Evolutionary conservation across 345 rosid species (phyloP).

Genomic region (Aquilaria sinensis): DNA sequence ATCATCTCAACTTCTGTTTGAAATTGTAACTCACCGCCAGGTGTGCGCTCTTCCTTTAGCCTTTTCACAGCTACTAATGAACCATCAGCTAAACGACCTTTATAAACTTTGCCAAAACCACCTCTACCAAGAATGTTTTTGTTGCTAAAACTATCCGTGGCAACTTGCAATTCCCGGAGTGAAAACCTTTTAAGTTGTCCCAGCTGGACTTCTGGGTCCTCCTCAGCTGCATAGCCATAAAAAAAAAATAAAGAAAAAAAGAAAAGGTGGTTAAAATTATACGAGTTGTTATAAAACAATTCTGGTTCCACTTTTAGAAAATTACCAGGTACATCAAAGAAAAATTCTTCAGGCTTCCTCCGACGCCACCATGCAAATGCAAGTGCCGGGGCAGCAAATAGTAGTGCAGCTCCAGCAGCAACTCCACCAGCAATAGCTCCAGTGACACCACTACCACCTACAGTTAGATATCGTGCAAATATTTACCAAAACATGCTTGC

Average conservation of each 20-base stretch:
- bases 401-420: constrained; percentile 90
- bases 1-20: constrained; percentile 36
- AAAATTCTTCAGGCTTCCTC: constrained; percentile 73
- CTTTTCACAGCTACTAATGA: constrained; percentile 32
- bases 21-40: constrained; percentile 37
- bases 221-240: constrained; percentile 52
- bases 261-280: neutral
- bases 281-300: neutral
- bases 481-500: neutral
- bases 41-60: constrained; percentile 30
- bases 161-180: constrained; percentile 31
- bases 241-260: neutral
- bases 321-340: constrained; percentile 85
- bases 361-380: constrained; percentile 94
- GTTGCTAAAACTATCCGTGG: constrained; percentile 29
- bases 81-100: constrained; percentile 24
- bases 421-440: constrained; percentile 97
- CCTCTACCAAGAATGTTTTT: constrained; percentile 33
- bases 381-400: constrained; percentile 90
- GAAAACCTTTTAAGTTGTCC: constrained; percentile 30
- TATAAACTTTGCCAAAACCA: constrained; percentile 34
- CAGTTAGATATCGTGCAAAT: constrained; percentile 6
- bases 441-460: constrained; percentile 72
- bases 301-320: constrained; percentile 8
- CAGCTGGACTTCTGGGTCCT: constrained; percentile 55